A percentile compares a stretch with the other conserved stretches of the same genome.
Conservation (phyloP, 768 basidiomycete species). For the Wakefieldia striispora region DNA sequence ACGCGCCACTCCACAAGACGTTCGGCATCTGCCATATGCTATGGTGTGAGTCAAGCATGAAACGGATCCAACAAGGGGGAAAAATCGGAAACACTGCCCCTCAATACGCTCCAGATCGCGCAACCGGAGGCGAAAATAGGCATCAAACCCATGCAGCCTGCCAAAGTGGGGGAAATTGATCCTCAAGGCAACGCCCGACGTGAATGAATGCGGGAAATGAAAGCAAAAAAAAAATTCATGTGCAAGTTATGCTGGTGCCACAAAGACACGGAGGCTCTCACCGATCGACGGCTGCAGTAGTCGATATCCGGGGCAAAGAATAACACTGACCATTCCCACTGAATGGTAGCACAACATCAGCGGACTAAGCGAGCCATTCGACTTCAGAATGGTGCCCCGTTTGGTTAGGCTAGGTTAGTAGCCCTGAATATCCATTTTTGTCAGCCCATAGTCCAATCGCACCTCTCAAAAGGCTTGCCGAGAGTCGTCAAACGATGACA, state of each 20-base stretch:
- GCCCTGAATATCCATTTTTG: too few relatives aligned
- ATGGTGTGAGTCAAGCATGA: background rate
- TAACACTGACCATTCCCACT: conserved; percentile 4
- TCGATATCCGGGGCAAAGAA: background rate
- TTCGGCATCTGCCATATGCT: background rate
- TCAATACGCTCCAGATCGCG: background rate
- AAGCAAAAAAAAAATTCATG: too few relatives aligned
- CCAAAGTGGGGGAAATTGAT: too few relatives aligned
- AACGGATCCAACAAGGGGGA: background rate
- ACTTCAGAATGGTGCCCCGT: too few relatives aligned
- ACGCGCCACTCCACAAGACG: background rate
- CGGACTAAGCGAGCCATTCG: too few relatives aligned
- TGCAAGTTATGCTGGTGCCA: background rate
- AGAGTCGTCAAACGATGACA: too few relatives aligned
- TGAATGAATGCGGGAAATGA: too few relatives aligned
- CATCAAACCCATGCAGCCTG: too few relatives aligned
- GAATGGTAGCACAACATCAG: background rate
- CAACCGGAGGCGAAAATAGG: background rate
- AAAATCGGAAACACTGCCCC: background rate
- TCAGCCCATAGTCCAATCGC: too few relatives aligned
- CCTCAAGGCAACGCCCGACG: too few relatives aligned
- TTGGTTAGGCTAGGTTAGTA: too few relatives aligned
- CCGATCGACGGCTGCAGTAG: conserved; percentile 2
- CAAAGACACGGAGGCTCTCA: background rate
- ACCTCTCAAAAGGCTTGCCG: too few relatives aligned